These are phyloP conservation scores for Albophoma yamanashiensis DNA, from an alignment of 2,329 filamentous ascomycete species.

Conservation along the genomic window DNA sequence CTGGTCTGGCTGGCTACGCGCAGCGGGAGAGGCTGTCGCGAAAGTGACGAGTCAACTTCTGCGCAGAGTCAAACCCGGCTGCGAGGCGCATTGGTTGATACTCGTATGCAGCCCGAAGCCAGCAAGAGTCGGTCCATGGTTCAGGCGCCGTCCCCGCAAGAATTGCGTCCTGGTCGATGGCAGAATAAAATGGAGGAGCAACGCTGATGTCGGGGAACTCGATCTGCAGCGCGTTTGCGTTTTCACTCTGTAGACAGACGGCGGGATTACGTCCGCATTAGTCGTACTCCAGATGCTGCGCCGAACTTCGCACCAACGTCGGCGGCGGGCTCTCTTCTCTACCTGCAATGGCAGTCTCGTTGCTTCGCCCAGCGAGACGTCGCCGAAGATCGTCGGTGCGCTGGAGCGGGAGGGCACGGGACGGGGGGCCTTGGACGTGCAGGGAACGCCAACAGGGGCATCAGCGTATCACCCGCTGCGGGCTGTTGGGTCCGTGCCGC, in stretches of 20 bases:
- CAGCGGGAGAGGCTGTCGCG: background rate
- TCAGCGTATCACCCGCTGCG: background rate
- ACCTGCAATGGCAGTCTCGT: background rate
- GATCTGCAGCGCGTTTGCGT: too few relatives aligned
- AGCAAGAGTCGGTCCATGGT: too few relatives aligned
- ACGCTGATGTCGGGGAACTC: background rate
- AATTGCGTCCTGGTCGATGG: background rate
- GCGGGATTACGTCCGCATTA: too few relatives aligned
- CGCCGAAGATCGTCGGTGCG: background rate
- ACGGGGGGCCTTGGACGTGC: background rate
- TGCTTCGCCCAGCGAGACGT: background rate
- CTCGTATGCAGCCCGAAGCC: background rate
- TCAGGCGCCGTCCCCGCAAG: background rate
- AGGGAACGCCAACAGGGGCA: background rate
- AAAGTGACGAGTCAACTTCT: background rate
- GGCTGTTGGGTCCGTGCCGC: background rate
- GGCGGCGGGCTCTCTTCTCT: too few relatives aligned
- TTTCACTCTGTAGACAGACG: too few relatives aligned
- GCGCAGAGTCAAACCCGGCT: background rate
- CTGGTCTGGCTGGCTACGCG: background rate
- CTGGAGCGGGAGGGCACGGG: background rate
- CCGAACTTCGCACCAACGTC: too few relatives aligned
- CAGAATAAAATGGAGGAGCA: background rate
- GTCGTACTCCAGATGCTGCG: too few relatives aligned
- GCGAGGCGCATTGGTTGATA: background rate